Conservation (phyloP, 2,329 filamentous ascomycete genomes). For the Fulvia fulva region DNA sequence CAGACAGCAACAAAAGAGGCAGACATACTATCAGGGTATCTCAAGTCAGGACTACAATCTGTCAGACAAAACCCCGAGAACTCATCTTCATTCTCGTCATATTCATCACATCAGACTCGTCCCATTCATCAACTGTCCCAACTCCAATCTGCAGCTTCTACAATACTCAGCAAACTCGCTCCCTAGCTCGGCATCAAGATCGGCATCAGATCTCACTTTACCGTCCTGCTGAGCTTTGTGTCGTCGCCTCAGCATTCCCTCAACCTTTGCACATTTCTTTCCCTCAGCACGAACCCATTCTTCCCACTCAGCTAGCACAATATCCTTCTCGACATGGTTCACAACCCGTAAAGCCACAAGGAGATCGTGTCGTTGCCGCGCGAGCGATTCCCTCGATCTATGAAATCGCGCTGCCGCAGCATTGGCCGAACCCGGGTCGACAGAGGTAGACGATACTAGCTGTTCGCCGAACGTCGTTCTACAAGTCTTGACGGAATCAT, state of each 20-base stretch:
- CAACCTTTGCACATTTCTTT: conserved; percentile 64
- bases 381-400: conserved; percentile 77
- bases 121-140: conserved; percentile 12
- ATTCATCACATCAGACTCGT: conserved; percentile 21
- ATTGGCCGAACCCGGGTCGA: background rate
- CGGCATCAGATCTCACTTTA: background rate
- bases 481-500: conserved; percentile 23
- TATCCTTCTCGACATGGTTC: conserved; percentile 82
- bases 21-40: background rate
- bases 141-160: conserved; percentile 53
- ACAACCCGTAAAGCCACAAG: conserved; percentile 86
- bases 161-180: conserved; percentile 59
- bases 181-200: conserved; percentile 40
- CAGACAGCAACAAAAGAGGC: background rate
- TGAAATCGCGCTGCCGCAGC: conserved; percentile 53
- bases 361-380: conserved; percentile 80
- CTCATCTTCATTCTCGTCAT: background rate
- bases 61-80: too few relatives aligned
- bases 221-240: background rate
- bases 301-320: conserved; percentile 86
- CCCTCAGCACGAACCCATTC: conserved; percentile 84
- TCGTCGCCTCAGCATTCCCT: conserved; percentile 44
- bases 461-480: conserved; percentile 32
- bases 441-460: conserved; percentile 16
- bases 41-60: background rate